These are phyloP conservation scores for Penicillium atrosanguineum DNA, from an alignment of 495 filamentous ascomycete species.

Conservation along the genomic window DNA sequence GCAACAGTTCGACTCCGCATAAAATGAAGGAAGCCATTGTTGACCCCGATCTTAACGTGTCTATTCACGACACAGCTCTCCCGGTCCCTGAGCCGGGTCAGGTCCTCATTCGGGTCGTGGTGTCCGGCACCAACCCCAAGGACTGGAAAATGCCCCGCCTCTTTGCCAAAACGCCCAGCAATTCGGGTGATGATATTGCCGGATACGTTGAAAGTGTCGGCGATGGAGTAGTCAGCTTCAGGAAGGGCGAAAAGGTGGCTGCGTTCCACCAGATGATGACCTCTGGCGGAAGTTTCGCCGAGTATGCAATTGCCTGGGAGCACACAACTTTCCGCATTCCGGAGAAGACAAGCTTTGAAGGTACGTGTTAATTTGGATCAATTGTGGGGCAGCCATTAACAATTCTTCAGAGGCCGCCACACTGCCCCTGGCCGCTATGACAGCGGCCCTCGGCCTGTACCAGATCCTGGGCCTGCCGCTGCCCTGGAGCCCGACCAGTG, in stretches of 20 bases:
- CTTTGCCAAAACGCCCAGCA: constrained; percentile 26
- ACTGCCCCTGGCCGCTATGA: constrained; percentile 70
- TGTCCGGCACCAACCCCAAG: constrained; percentile 73
- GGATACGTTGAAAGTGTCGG: constrained; percentile 65
- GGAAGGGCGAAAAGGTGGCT: constrained; percentile 65
- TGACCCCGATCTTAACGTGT: constrained; percentile 49
- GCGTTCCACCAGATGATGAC: constrained; percentile 64
- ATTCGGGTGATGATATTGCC: constrained; percentile 72
- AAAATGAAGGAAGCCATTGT: constrained; percentile 50
- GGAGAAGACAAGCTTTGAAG: constrained; percentile 62
- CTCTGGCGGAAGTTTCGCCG: constrained; percentile 61
- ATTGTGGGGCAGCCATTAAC: neutral
- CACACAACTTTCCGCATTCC: constrained; percentile 71
- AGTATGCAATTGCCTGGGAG: constrained; percentile 64
- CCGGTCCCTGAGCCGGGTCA: constrained; percentile 60
- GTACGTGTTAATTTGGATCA: constrained; percentile 25
- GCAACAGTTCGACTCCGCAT: neutral
- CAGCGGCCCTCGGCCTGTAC: constrained; percentile 62
- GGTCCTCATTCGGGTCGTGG: constrained; percentile 68
- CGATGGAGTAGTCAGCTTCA: constrained; percentile 58
- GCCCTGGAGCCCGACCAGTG: constrained; percentile 52
- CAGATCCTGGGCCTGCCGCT: constrained; percentile 55
- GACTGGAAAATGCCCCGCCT: constrained; percentile 63
- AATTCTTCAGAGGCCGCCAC: constrained; percentile 46
- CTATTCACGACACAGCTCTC: constrained; percentile 62